These are phyloP conservation scores for Chrysophaeum taylorii DNA, from an alignment of 352 stramenopile genomes.

Conservation along the genomic window DNA sequence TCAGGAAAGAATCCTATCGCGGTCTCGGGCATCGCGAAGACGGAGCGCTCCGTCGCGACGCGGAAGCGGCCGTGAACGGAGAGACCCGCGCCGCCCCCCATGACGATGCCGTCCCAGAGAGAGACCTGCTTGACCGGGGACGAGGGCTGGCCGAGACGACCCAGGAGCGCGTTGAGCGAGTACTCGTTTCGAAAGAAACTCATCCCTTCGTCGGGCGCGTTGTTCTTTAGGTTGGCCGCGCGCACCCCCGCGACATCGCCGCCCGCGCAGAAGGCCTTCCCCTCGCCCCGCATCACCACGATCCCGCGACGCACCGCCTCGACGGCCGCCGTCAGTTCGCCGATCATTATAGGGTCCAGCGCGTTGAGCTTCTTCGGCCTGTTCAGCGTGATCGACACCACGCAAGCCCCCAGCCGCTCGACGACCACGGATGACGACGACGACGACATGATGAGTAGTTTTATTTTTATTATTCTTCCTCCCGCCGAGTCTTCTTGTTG, in stretches of 20 bases:
- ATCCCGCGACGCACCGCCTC: conserved; percentile 21
- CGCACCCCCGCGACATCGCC: conserved; percentile 82
- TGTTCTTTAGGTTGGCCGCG: conserved; percentile 26
- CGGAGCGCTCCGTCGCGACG: conserved; percentile 86
- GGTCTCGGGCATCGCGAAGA: conserved; percentile 98
- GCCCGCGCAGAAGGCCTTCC: conserved; percentile 83
- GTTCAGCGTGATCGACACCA: conserved; percentile 62
- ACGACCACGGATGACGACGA: no score
- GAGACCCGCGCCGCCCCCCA: conserved; percentile 93
- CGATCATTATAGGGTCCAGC: conserved; percentile 75
- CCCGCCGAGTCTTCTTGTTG: no score
- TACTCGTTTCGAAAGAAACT: conserved; percentile 90
- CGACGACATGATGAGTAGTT: no score
- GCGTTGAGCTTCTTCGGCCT: conserved; percentile 78
- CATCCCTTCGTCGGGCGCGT: conserved; percentile 1
- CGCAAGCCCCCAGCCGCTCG: no score
- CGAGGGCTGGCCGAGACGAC: conserved; percentile 28
- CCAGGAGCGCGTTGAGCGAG: conserved; percentile 75
- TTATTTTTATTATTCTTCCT: no score
- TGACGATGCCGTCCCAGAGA: conserved; percentile 93
- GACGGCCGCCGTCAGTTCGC: conserved; percentile 47
- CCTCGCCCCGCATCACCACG: conserved; percentile 35
- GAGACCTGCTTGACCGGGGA: conserved; percentile 59
- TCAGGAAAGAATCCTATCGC: conserved; percentile 95
- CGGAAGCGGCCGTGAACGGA: conserved; percentile 92